Base-by-base conservation (phyloP, 768 basidiomycete genomes). In the Pulveroboletus ravenelii region DNA sequence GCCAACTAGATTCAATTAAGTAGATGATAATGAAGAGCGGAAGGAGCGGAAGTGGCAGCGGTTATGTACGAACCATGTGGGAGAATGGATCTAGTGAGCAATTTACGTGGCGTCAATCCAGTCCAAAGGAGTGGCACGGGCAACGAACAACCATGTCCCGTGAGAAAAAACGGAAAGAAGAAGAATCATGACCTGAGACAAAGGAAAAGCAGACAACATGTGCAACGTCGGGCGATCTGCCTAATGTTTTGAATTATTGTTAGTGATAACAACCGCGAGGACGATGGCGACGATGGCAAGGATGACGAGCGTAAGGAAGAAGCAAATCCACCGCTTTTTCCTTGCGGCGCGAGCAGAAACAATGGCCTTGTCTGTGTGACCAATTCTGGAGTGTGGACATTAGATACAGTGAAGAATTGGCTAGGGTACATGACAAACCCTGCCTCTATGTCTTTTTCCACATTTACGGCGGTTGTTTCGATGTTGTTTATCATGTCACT, bases 281-380 rank as follows among this genome's bases (percentile, higher is more conserved):
- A 89, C 73, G 45, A 87, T 75, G 40, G 78, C 84, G 40, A 82
- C 74, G 42, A 89, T 78, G 55, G 84, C 79, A 51, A 86, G 73
- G 47, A 93, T 62, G 51, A 90, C 62, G 49, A 93, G 62, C 49
- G 70, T 63, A 53, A 92, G 81, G 70, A 82, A 65, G 77, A 95
- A 95, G 73, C 94, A 97, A 66, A 95, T 94, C 93, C 93, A 96
- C 62, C 93, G 84, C 79, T 95, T 97, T 71, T 86, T 91, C 53
- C 95, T 84, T 18, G 95, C 95, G 30, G 86, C 80, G 29, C 88
- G 79, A 18, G 95, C 95, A 34, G 87, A 91, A 34, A 71, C 74
- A 46, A 97, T 88, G 7, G 94, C 95, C 62, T 88, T 89, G 41
- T 87, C 82, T 1, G 92, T 90, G 66, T 96, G 88, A 54, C 78